Percentiles rank a stretch among this genome's conserved stretches.
These are phyloP conservation scores for Sporisorium sorghi DNA, from an alignment of 1,284 basidiomycete genomes.

Conservation along the genomic window DNA sequence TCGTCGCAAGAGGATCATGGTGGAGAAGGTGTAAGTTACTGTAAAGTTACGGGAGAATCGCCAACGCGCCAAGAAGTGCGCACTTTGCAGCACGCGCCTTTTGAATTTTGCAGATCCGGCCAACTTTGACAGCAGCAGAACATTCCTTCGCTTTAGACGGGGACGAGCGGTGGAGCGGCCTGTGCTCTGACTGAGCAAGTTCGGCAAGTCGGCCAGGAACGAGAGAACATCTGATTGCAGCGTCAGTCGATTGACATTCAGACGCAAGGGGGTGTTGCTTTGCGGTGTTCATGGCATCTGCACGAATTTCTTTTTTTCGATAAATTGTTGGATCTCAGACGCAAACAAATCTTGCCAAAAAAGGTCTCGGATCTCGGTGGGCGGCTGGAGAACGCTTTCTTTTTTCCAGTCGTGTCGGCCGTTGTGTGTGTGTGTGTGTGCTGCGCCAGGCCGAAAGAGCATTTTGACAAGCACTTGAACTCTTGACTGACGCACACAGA, in stretches of 20 bases:
- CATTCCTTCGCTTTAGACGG: neutral
- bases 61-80: slow-evolving; percentile 5
- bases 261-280: neutral
- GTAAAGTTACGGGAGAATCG: neutral
- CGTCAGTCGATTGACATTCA: no score
- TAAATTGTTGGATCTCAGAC: neutral
- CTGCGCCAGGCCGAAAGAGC: no score
- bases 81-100: neutral
- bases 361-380: neutral
- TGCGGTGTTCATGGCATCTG: no score
- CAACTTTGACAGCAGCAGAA: neutral
- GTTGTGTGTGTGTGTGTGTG: neutral
- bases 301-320: neutral
- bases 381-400: neutral
- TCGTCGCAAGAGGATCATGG: neutral
- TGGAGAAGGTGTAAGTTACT: neutral
- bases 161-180: no score
- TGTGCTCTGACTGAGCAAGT: neutral
- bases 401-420: neutral
- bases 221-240: neutral
- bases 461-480: neutral
- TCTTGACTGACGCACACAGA: no score
- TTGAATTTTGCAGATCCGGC: neutral
- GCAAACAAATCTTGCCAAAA: neutral
- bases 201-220: slow-evolving; percentile 1